phyloP scores from a whole-genome alignment of 2,329 filamentous ascomycete genomes.

The Mollisia scopiformis region DNA sequence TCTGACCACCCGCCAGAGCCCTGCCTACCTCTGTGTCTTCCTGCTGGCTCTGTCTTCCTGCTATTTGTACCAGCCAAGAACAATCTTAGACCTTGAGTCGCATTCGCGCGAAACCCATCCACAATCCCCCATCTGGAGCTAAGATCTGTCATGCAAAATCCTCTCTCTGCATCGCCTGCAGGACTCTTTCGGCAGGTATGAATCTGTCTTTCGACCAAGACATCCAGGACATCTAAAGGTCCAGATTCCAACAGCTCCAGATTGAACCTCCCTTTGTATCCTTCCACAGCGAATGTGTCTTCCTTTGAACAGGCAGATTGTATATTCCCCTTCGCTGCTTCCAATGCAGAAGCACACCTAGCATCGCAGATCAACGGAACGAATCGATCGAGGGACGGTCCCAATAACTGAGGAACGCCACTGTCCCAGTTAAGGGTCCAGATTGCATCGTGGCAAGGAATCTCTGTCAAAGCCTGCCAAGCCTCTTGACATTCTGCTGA shows the following conservation, averaged over 20 bases:
- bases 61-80: background rate
- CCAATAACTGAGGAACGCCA: background rate
- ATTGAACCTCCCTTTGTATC: background rate
- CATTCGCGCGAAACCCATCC: background rate
- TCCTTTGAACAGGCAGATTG: background rate
- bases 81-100: background rate
- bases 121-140: background rate
- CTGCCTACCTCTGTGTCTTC: background rate
- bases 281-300: background rate
- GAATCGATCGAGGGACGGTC: background rate
- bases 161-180: background rate
- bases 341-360: background rate
- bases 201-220: background rate
- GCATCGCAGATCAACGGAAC: slow-evolving; percentile 1
- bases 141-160: slow-evolving; percentile 1
- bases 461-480: background rate
- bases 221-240: background rate
- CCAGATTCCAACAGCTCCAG: background rate
- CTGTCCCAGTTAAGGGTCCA: background rate
- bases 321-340: background rate
- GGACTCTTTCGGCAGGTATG: background rate
- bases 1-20: background rate
- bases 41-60: background rate
- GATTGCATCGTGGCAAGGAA: slow-evolving; percentile 2
- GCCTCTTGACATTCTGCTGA: background rate